Percentiles rank a stretch among this genome's conserved stretches.
Evolutionary conservation across 108 stramenopile genomes (phyloP).

Genomic region (Cyclotella baltica): DNA sequence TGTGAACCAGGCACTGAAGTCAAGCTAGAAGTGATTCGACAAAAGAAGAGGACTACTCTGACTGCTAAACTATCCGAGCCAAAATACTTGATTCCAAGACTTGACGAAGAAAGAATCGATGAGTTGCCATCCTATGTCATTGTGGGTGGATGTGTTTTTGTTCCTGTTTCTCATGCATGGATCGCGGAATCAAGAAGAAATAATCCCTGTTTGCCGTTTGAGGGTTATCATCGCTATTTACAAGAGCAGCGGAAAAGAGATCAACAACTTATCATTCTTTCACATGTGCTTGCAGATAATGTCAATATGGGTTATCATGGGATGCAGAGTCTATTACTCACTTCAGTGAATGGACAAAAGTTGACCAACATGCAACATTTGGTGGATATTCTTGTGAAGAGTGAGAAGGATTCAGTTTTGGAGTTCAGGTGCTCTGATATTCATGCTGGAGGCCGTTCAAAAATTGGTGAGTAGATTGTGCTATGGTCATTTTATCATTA

Average conservation of each 20-base stretch:
- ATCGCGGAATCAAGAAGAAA: constrained; percentile 11
- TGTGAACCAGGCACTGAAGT: constrained; percentile 8
- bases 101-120: constrained; percentile 23
- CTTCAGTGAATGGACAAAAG: constrained; percentile 35
- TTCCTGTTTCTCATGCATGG: constrained; percentile 37
- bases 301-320: constrained; percentile 42
- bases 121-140: constrained; percentile 35
- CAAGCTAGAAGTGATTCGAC: constrained; percentile 24
- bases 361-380: constrained; percentile 24
- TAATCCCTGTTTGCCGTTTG: background rate
- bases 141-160: constrained; percentile 36
- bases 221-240: constrained; percentile 28
- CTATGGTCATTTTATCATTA: background rate
- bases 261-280: constrained; percentile 38
- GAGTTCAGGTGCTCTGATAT: constrained; percentile 30
- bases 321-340: constrained; percentile 23
- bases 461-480: constrained; percentile 25
- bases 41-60: constrained; percentile 16
- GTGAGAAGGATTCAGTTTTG: constrained; percentile 7
- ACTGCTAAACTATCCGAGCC: constrained; percentile 12
- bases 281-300: constrained; percentile 39
- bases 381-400: constrained; percentile 20
- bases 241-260: constrained; percentile 23
- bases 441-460: constrained; percentile 16
- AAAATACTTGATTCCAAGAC: constrained; percentile 23